These are phyloP conservation scores for Leccinum cinnamomeum DNA, from an alignment of 1,284 basidiomycete genomes.

Conservation along the genomic window DNA sequence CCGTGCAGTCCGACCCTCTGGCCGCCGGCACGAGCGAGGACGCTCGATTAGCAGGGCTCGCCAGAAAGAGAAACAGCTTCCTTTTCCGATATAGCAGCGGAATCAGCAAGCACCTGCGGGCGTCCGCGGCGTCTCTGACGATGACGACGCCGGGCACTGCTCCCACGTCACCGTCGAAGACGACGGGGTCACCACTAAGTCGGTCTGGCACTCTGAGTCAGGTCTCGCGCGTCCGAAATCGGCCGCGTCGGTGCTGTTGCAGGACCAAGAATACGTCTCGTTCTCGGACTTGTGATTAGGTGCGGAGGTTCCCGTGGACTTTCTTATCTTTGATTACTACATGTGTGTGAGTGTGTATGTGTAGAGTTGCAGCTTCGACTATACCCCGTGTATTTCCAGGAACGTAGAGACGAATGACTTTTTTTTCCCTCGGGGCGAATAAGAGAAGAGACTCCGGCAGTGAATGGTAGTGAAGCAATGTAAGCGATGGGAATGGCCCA, in stretches of 20 bases:
- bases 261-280: slow-evolving; percentile 30
- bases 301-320: not conserved
- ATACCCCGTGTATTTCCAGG: not conserved
- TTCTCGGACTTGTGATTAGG: slow-evolving; percentile 29
- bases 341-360: not conserved
- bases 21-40: not conserved
- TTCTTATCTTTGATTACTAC: not conserved
- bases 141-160: not conserved
- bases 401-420: not conserved
- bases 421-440: not conserved
- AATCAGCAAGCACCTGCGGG: not conserved
- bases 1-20: not conserved
- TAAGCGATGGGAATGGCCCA: not conserved
- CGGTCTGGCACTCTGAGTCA: not conserved
- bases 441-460: not conserved
- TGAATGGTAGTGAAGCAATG: not conserved
- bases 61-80: slow-evolving; percentile 7
- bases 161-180: not conserved
- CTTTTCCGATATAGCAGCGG: slow-evolving; percentile 2
- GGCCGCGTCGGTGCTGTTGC: slow-evolving; percentile 12
- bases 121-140: not conserved
- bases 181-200: not conserved
- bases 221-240: not conserved
- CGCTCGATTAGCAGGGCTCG: not conserved
- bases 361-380: not conserved